phyloP scores from a whole-genome alignment of 768 basidiomycete genomes.

The Naganishia onofrii region DNA sequence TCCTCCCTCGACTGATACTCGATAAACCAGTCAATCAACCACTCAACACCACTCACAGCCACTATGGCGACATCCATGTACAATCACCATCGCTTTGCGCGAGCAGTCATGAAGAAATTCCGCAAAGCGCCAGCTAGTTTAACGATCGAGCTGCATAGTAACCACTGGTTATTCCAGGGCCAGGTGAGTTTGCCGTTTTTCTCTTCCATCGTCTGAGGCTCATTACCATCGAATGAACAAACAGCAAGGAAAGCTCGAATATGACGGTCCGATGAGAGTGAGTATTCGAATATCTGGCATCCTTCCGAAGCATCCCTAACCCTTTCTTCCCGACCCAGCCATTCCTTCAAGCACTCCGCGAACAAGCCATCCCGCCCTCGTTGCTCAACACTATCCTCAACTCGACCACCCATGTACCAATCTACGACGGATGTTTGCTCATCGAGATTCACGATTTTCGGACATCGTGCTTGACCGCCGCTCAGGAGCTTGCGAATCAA shows the following conservation, averaged over 20 bases:
- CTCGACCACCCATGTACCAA: slow-evolving; percentile 13
- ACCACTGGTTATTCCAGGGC: slow-evolving; percentile 54
- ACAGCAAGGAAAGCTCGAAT: slow-evolving; percentile 52
- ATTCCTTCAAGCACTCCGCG: slow-evolving; percentile 54
- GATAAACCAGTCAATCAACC: not conserved
- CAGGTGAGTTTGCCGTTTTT: slow-evolving; percentile 43
- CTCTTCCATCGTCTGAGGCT: not conserved
- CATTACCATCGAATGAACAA: not conserved
- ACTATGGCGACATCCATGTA: slow-evolving; percentile 45
- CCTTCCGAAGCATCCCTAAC: not conserved
- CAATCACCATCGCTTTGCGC: slow-evolving; percentile 53
- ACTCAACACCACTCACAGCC: not conserved
- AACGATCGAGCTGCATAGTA: slow-evolving; percentile 53
- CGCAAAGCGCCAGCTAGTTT: slow-evolving; percentile 52
- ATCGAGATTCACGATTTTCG: slow-evolving; percentile 55
- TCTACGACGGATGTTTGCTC: slow-evolving; percentile 29
- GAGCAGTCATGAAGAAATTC: slow-evolving; percentile 53
- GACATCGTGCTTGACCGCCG: slow-evolving; percentile 19
- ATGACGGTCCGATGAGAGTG: slow-evolving; percentile 54
- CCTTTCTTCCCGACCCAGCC: slow-evolving; percentile 35
- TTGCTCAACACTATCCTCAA: slow-evolving; percentile 36
- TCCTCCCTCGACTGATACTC: not conserved
- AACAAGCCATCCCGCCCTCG: slow-evolving; percentile 42
- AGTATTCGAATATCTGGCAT: slow-evolving; percentile 9
- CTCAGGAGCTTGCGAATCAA: slow-evolving; percentile 18